Percentiles rank a stretch among this genome's conserved stretches.
phyloP scores from a whole-genome alignment of 2,329 filamentous ascomycete genomes.

The Cytospora paraplurivora region DNA sequence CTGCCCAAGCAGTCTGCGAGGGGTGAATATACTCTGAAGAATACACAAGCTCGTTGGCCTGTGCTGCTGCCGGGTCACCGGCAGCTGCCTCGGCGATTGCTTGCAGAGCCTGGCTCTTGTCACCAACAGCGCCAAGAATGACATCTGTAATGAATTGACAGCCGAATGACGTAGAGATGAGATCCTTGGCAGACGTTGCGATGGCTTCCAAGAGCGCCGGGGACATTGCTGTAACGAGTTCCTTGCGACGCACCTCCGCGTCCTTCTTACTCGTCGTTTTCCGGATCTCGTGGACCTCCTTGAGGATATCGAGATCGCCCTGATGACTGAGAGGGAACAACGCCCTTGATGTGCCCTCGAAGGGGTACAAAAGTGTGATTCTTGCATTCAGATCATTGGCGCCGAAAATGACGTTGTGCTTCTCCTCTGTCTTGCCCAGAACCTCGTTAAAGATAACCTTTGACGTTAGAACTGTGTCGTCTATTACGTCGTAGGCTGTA shows the following conservation, averaged over 20 bases:
- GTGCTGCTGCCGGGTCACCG: slow-evolving; percentile 53
- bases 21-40: slow-evolving; percentile 53
- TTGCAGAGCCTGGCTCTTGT: slow-evolving; percentile 73
- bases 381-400: slow-evolving; percentile 68
- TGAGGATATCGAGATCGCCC: slow-evolving; percentile 69
- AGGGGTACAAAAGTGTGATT: slow-evolving; percentile 76
- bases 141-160: slow-evolving; percentile 85
- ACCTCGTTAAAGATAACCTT: slow-evolving; percentile 89
- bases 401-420: slow-evolving; percentile 64
- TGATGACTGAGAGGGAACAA: slow-evolving; percentile 64
- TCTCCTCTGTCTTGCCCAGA: slow-evolving; percentile 68
- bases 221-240: slow-evolving; percentile 74
- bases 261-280: slow-evolving; percentile 92
- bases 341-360: slow-evolving; percentile 66
- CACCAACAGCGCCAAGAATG: slow-evolving; percentile 72
- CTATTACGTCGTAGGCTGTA: slow-evolving; percentile 85
- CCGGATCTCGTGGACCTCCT: slow-evolving; percentile 77
- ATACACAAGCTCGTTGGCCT: no score
- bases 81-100: slow-evolving; percentile 68
- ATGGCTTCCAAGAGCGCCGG: slow-evolving; percentile 76
- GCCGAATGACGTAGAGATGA: slow-evolving; percentile 77
- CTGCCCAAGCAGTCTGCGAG: slow-evolving; percentile 63
- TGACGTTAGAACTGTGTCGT: slow-evolving; percentile 86
- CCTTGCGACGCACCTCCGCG: slow-evolving; percentile 70
- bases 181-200: slow-evolving; percentile 63